These are phyloP conservation scores for Secale cereale DNA, from an alignment of 176 grass and related monocot genomes.

Conservation along the genomic window DNA sequence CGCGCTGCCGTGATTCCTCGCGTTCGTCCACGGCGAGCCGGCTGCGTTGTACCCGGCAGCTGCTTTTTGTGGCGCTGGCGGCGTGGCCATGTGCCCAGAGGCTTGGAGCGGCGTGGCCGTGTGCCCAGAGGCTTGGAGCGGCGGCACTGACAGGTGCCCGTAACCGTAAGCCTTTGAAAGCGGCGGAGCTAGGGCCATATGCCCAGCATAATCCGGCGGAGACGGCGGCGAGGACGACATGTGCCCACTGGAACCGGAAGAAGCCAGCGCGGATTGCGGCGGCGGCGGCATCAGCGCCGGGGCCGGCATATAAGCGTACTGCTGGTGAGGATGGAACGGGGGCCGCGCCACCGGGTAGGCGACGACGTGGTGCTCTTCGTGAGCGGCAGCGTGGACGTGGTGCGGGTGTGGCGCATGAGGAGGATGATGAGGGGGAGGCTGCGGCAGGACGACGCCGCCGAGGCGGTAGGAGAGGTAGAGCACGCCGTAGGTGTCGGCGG, in stretches of 20 bases:
- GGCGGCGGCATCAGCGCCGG: background rate
- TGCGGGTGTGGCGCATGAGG: too few species aligned
- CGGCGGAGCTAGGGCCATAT: background rate
- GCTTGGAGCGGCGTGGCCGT: background rate
- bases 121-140: background rate
- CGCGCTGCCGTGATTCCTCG: background rate
- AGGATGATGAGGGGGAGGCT: background rate
- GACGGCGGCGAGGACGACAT: background rate
- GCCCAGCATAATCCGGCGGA: background rate
- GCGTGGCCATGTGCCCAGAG: background rate
- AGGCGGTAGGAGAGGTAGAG: constrained; percentile 64
- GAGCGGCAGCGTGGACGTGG: too few species aligned
- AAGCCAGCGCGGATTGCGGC: background rate
- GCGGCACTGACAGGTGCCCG: background rate
- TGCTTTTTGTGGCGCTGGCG: background rate
- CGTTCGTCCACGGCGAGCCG: background rate
- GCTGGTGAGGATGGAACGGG: background rate
- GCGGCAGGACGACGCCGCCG: constrained; percentile 18
- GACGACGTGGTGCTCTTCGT: background rate
- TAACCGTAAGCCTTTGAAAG: background rate
- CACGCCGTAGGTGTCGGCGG: constrained; percentile 38
- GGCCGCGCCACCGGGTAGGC: constrained; percentile 28
- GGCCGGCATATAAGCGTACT: background rate
- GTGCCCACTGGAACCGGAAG: background rate
- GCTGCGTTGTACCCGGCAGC: background rate